Conservation (phyloP, 805 yeast genomes). For the Saitoella complicata region DNA sequence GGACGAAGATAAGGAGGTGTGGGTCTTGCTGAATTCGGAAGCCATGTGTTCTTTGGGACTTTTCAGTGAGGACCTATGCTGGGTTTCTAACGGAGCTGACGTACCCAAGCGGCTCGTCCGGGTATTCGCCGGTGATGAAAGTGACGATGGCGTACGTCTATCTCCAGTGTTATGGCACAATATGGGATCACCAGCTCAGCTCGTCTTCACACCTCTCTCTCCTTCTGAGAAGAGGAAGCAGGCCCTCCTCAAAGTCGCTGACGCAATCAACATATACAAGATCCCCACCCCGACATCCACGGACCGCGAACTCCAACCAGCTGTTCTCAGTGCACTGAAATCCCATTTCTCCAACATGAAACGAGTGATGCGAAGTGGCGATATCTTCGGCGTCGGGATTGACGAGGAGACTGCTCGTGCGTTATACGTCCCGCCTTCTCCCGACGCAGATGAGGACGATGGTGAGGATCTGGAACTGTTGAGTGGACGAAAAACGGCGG, state of each 20-base stretch:
- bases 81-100: conserved; percentile 1
- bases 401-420: conserved; percentile 53
- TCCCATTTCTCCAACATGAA: conserved; percentile 39
- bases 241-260: conserved; percentile 31
- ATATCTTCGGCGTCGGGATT: conserved; percentile 59
- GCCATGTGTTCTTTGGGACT: too few relatives aligned
- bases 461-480: conserved; percentile 28
- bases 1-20: too few relatives aligned
- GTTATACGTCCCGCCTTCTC: conserved; percentile 17
- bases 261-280: conserved; percentile 47
- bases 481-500: conserved; percentile 44
- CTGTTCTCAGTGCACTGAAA: conserved; percentile 46
- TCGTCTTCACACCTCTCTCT: conserved; percentile 11
- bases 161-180: conserved; percentile 49
- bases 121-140: conserved; percentile 23
- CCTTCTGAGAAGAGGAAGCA: conserved; percentile 5
- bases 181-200: conserved; percentile 23
- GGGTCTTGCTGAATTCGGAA: too few relatives aligned
- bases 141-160: conserved; percentile 31
- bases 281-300: conserved; percentile 54
- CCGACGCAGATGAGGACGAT: conserved; percentile 10
- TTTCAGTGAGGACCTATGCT: too few relatives aligned
- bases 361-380: conserved; percentile 48
- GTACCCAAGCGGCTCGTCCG: conserved; percentile 1
- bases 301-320: conserved; percentile 43